Conservation (phyloP, 148 eudicot species). For the Oxyria digyna region DNA sequence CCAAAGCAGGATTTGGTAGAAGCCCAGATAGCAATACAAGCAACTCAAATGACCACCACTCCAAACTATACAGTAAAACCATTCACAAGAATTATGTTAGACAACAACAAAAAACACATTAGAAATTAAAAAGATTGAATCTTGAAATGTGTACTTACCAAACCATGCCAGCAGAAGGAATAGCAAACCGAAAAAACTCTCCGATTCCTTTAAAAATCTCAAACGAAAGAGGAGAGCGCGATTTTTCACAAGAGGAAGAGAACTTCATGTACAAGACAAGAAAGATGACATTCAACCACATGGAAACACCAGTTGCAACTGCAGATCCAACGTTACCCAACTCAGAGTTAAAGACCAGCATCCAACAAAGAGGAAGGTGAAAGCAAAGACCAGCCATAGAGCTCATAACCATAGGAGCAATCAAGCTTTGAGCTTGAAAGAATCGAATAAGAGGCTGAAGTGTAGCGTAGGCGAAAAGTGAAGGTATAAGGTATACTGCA, state of each 20-base stretch:
- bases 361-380: constrained; percentile 69
- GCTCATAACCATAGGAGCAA: constrained; percentile 54
- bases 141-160: constrained; percentile 29
- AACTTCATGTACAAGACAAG: constrained; percentile 50
- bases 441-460: constrained; percentile 70
- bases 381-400: constrained; percentile 33
- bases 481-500: constrained; percentile 45
- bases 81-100: background rate
- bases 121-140: background rate
- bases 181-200: constrained; percentile 65
- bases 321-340: constrained; percentile 57
- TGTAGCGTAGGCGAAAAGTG: constrained; percentile 46
- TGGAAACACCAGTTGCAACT: constrained; percentile 42
- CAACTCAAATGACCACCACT: constrained; percentile 93
- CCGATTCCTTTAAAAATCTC: constrained; percentile 45
- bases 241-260: constrained; percentile 44
- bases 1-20: constrained; percentile 70
- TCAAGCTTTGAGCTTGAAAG: constrained; percentile 59
- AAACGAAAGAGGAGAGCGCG: constrained; percentile 63
- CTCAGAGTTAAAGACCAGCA: constrained; percentile 53
- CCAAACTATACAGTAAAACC: constrained; percentile 29
- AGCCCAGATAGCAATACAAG: constrained; percentile 71
- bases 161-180: constrained; percentile 79
- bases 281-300: constrained; percentile 48
- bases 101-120: background rate